Conservation (phyloP, 768 basidiomycete species). For the Saitozyma sp. region DNA sequence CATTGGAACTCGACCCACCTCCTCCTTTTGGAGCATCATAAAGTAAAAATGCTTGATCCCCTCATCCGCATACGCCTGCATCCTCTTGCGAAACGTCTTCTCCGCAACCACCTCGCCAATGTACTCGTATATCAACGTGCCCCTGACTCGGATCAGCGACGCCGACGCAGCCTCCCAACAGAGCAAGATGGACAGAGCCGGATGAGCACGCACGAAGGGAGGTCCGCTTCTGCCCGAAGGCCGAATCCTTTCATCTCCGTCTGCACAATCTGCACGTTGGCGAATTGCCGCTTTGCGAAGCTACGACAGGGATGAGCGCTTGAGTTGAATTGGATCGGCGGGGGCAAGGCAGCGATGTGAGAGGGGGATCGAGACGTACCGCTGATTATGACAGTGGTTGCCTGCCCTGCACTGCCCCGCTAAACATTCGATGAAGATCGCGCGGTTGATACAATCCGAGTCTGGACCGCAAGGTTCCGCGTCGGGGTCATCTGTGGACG, state of each 20-base stretch:
- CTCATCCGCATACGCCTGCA: conserved; percentile 88
- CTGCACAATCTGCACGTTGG: conserved; percentile 80
- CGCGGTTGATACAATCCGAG: conserved; percentile 94
- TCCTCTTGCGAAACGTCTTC: conserved; percentile 81
- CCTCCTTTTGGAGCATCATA: conserved; percentile 98
- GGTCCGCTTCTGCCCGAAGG: conserved; percentile 66
- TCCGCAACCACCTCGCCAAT: conserved; percentile 94
- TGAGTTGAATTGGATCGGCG: not conserved
- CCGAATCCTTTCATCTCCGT: conserved; percentile 97
- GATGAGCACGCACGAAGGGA: conserved; percentile 54
- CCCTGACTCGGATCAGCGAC: conserved; percentile 58
- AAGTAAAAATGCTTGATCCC: conserved; percentile 98
- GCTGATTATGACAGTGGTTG: conserved; percentile 82
- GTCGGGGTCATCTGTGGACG: conserved; percentile 60
- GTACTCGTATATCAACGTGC: conserved; percentile 94
- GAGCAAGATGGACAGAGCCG: not conserved
- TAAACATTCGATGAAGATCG: conserved; percentile 97
- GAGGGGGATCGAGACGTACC: conserved; percentile 59
- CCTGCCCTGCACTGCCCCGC: conserved; percentile 82
- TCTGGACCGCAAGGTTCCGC: conserved; percentile 75
- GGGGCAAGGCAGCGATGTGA: not conserved
- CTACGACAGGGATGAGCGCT: conserved; percentile 55
- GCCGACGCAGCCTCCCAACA: not conserved
- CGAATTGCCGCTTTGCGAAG: conserved; percentile 83
- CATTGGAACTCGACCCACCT: conserved; percentile 60